Conservation (phyloP, 2,329 filamentous ascomycete genomes). For the Colletotrichum sp. region DNA sequence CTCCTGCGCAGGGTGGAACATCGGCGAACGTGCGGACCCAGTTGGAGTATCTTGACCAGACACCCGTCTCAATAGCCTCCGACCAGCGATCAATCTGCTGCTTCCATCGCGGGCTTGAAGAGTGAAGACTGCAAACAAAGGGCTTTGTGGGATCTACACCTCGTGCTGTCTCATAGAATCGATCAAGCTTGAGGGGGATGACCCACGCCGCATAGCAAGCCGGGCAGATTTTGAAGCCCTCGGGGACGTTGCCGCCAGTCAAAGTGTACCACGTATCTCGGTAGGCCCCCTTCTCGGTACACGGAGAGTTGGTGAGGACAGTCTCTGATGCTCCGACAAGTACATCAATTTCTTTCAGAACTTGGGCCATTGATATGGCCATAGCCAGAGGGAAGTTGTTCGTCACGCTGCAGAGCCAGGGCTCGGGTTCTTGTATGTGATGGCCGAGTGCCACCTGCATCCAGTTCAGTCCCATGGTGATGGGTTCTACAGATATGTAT, state of each 20-base stretch:
- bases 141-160: conserved; percentile 12
- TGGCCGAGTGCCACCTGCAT: conserved; percentile 2
- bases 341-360: conserved; percentile 27
- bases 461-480: background rate
- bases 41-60: conserved; percentile 32
- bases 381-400: conserved; percentile 19
- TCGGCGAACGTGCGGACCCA: conserved; percentile 29
- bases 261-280: conserved; percentile 40
- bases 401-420: background rate
- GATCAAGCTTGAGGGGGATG: conserved; percentile 25
- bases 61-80: conserved; percentile 35
- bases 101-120: conserved; percentile 26
- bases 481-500: background rate
- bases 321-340: conserved; percentile 30
- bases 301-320: conserved; percentile 28
- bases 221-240: conserved; percentile 33
- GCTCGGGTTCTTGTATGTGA: background rate
- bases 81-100: conserved; percentile 29
- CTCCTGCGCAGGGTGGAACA: conserved; percentile 7
- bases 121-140: conserved; percentile 35
- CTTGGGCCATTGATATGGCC: conserved; percentile 30
- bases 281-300: conserved; percentile 31
- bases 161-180: conserved; percentile 31
- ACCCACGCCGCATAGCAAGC: conserved; percentile 37
- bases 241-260: conserved; percentile 18